Conservation (phyloP, 345 rosid genomes). For the Mercurialis annua region DNA sequence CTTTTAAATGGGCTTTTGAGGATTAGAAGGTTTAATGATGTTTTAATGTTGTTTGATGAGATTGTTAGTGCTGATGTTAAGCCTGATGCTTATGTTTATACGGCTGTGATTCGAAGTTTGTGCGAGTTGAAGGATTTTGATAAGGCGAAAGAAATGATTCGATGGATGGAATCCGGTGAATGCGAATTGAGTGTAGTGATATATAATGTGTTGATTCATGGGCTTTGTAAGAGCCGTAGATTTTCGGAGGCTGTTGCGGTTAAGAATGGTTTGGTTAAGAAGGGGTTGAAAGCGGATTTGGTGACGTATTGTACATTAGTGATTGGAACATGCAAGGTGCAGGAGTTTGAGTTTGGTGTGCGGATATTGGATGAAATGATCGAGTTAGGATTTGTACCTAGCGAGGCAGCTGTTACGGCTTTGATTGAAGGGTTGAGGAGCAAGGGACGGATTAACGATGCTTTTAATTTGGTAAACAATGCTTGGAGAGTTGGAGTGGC, state of each 20-base stretch:
- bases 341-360: slow-evolving; percentile 50
- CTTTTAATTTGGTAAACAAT: slow-evolving; percentile 52
- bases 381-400: slow-evolving; percentile 50
- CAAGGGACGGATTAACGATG: slow-evolving; percentile 51
- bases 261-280: slow-evolving; percentile 46
- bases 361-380: slow-evolving; percentile 71
- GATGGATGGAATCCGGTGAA: slow-evolving; percentile 49
- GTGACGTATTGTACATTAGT: slow-evolving; percentile 74
- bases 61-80: slow-evolving; percentile 40
- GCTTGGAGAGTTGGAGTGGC: slow-evolving; percentile 40
- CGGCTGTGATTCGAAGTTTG: slow-evolving; percentile 61
- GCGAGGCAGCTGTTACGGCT: slow-evolving; percentile 62
- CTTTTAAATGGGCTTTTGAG: slow-evolving; percentile 61
- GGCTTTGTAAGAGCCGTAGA: slow-evolving; percentile 70
- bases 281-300: slow-evolving; percentile 49
- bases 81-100: slow-evolving; percentile 56
- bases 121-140: slow-evolving; percentile 67
- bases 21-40: slow-evolving; percentile 49
- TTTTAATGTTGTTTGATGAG: slow-evolving; percentile 58
- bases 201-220: slow-evolving; percentile 76
- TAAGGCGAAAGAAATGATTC: slow-evolving; percentile 59
- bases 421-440: slow-evolving; percentile 72
- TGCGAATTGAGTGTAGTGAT: slow-evolving; percentile 51
- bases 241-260: slow-evolving; percentile 62
- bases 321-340: slow-evolving; percentile 65